These are phyloP conservation scores for Botryotinia globosa DNA, from an alignment of 2,329 filamentous ascomycete species.

Conservation along the genomic window DNA sequence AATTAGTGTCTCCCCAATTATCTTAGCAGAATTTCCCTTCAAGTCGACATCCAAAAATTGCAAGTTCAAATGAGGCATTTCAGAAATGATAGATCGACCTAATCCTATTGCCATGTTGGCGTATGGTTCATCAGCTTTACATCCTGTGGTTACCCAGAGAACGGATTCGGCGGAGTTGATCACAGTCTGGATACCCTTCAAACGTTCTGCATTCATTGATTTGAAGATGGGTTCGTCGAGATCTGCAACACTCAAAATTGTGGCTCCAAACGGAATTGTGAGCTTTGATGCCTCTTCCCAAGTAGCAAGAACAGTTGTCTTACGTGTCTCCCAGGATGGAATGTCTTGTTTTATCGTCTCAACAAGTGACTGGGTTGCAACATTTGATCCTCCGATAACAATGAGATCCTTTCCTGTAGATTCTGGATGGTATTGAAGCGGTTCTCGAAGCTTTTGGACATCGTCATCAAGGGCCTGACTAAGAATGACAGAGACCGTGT, in stretches of 20 bases:
- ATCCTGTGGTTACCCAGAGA: conserved; percentile 28
- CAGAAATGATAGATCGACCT: conserved; percentile 24
- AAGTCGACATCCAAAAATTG: conserved; percentile 27
- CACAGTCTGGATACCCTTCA: conserved; percentile 1
- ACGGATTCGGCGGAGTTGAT: conserved; percentile 19
- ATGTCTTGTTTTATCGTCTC: background rate
- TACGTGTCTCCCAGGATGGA: background rate
- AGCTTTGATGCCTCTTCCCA: conserved; percentile 5
- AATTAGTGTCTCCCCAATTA: conserved; percentile 25
- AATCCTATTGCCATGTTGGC: conserved; percentile 27
- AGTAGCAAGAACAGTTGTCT: conserved; percentile 10
- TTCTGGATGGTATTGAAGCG: background rate
- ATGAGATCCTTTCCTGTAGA: conserved; percentile 1
- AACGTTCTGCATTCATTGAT: conserved; percentile 3
- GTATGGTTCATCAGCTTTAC: conserved; percentile 22
- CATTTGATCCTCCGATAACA: conserved; percentile 3
- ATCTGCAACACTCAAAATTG: conserved; percentile 32
- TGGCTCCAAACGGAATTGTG: conserved; percentile 11
- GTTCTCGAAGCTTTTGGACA: conserved; percentile 16
- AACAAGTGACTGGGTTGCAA: background rate
- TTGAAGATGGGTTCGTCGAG: conserved; percentile 35
- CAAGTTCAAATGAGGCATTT: conserved; percentile 26
- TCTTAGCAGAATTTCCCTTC: conserved; percentile 15
- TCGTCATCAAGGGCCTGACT: conserved; percentile 23
- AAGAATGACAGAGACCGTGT: conserved; percentile 11